Evolutionary conservation across 257 asterid species (phyloP).

Genomic region (Solanum verrucosum): DNA sequence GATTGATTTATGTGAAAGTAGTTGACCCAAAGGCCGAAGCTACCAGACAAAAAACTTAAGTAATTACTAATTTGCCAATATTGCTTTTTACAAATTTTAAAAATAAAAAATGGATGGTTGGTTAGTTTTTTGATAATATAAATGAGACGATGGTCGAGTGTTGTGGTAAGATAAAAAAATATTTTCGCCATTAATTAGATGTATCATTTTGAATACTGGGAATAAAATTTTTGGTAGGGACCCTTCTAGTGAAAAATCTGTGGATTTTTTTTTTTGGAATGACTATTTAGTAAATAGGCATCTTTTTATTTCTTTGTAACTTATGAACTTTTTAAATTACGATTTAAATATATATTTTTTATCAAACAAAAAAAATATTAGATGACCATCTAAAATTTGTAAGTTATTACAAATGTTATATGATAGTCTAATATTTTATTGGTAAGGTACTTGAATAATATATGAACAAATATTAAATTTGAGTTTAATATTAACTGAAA

Average conservation of each 20-base stretch:
- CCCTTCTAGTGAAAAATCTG: neutral
- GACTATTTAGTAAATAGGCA: neutral
- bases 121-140: constrained; percentile 14
- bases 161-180: neutral
- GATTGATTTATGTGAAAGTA: neutral
- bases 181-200: neutral
- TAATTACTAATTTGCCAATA: constrained; percentile 4
- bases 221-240: neutral
- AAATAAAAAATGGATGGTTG: neutral
- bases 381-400: too few species aligned
- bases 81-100: neutral
- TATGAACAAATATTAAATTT: neutral
- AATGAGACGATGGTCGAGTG: neutral
- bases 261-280: neutral
- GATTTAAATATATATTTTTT: neutral
- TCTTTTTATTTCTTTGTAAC: neutral
- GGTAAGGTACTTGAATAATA: neutral
- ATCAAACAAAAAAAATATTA: neutral
- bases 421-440: neutral
- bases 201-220: neutral
- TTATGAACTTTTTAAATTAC: neutral
- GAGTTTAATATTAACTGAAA: neutral
- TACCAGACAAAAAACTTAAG: constrained; percentile 18
- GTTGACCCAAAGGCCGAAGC: constrained; percentile 30
- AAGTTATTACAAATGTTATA: too few species aligned